Evolutionary conservation across 108 stramenopile species (phyloP).

Genomic region (Conticribra weissflogii): DNA sequence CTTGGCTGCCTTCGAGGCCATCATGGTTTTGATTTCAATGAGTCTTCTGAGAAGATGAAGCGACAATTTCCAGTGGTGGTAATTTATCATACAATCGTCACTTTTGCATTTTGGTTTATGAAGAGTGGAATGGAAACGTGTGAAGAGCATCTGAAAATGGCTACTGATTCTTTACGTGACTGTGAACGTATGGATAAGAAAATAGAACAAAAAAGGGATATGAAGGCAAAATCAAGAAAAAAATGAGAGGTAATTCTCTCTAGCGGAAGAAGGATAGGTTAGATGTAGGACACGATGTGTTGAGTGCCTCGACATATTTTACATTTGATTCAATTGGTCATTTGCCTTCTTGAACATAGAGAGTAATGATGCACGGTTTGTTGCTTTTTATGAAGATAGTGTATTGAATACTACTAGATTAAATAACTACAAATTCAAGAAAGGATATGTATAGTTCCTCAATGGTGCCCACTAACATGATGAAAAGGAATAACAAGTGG

Average conservation of each 20-base stretch:
- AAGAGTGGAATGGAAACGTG: slow-evolving; percentile 43
- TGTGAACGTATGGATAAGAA: slow-evolving; percentile 41
- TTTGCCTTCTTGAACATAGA: too few species aligned
- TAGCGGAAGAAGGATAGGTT: too few species aligned
- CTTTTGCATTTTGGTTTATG: slow-evolving; percentile 62
- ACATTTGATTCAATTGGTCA: too few species aligned
- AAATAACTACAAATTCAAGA: too few species aligned
- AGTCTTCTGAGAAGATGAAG: neutral
- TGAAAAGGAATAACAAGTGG: slow-evolving; percentile 79
- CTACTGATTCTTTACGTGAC: slow-evolving; percentile 32
- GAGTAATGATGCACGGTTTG: too few species aligned
- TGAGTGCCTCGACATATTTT: too few species aligned
- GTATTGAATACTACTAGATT: too few species aligned
- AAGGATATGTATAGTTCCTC: too few species aligned
- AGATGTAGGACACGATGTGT: too few species aligned
- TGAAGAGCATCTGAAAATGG: slow-evolving; percentile 44
- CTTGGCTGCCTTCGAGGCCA: slow-evolving; percentile 22
- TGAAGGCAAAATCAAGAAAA: slow-evolving; percentile 3
- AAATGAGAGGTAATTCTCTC: slow-evolving; percentile 1
- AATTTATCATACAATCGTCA: slow-evolving; percentile 61
- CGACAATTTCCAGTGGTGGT: slow-evolving; percentile 67
- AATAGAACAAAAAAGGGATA: slow-evolving; percentile 15
- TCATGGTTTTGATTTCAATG: neutral
- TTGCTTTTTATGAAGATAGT: too few species aligned
- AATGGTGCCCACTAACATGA: neutral